Evolutionary conservation across 805 yeast species (phyloP), one percentile per base, ranked within the genome.

Genomic region (Candida ascalaphidarum): DNA sequence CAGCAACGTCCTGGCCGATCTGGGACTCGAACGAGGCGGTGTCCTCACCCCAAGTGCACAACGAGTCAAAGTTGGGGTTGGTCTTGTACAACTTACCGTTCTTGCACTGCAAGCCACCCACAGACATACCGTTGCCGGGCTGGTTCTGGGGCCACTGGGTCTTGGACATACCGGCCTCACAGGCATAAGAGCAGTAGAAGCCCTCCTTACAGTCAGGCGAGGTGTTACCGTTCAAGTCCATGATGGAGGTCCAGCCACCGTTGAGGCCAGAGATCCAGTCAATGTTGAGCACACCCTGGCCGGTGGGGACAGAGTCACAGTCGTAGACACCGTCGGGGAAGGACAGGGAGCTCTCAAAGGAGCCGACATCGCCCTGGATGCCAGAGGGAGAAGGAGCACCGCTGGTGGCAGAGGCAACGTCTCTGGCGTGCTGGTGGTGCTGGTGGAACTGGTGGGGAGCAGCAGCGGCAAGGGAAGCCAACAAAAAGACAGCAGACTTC

Each of bases 141-240:
- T 78, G 86, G 19, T 52, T 42, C 23, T 70, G 50, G 22, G 85
- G 85, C 84, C 84, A 78, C 59, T 78, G 86, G 34, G 85, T 77
- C 66, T 78, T 78, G 46, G 84, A 75, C 81, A 74, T 74, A 65
- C 86, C 86, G 22, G 84, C 68, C 50, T 76, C 79, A 55, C 86
- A 78, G 30, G 84, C 83, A 50, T 78, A 78, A 29, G 85, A 78
- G 54, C 86, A 78, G 66, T 77, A 78, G 51, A 63, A 68, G 27
- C 81, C 86, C 36, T 76, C 80, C 37, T 60, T 46, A 63, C 86
- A 78, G 13, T 46, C 41, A 26, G 58, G 37, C 11, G 65, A 53
- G 36, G 68, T 53, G 31, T 70, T 68, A 35, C 74, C 70, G 26
- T 76, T 52, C 35, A 67, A 52, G 41, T 72, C 61, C 58, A 53